These are phyloP conservation scores for Monosporascus sp. DNA, from an alignment of 2,329 filamentous ascomycete genomes.

Conservation along the genomic window DNA sequence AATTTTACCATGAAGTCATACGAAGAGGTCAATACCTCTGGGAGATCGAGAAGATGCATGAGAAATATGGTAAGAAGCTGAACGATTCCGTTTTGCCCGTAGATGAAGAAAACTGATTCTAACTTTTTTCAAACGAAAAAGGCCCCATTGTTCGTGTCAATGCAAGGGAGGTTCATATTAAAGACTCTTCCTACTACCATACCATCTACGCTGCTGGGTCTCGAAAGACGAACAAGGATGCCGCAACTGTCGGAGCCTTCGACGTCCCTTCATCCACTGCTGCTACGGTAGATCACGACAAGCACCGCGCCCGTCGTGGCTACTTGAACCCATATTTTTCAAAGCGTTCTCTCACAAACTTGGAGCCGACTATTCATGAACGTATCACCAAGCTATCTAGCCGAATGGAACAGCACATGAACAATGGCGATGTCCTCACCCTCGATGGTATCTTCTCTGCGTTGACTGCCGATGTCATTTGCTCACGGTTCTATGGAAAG, in stretches of 20 bases:
- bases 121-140: background rate
- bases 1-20: conserved; percentile 13
- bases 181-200: background rate
- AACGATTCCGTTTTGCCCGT: no score
- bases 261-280: background rate
- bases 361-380: background rate
- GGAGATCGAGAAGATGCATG: conserved; percentile 13
- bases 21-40: conserved; percentile 9
- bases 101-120: no score
- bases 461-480: conserved; percentile 15
- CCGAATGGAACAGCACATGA: background rate
- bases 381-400: background rate
- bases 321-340: background rate
- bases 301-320: background rate
- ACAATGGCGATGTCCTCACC: background rate
- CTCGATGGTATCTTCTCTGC: conserved; percentile 14
- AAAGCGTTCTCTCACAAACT: background rate
- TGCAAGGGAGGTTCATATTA: background rate
- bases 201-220: background rate
- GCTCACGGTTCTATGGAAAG: conserved; percentile 10
- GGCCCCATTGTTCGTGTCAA: background rate
- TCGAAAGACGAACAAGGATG: background rate
- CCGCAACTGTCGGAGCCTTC: background rate
- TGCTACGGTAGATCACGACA: background rate
- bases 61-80: conserved; percentile 10